Evolutionary conservation across 139 green algal genomes (phyloP), one percentile per base, ranked within the genome.

Genomic region (Gonium pectorale): DNA sequence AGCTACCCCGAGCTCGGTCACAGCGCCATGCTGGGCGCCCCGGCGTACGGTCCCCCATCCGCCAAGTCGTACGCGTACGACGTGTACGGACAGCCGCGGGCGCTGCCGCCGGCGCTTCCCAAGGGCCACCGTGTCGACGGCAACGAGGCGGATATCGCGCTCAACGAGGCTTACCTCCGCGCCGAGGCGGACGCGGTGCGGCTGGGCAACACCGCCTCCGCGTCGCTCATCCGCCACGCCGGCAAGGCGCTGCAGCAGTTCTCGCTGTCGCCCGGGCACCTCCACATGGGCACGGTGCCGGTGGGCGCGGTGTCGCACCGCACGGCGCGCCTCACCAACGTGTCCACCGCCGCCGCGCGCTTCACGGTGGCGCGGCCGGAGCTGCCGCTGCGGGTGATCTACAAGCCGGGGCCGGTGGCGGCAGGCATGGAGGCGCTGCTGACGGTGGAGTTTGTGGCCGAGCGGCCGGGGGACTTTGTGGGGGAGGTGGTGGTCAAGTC

Each of bases 251-350:
- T 59, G 22, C 63, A 66, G 46, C 90, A 94, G 83, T 91, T 95
- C 70, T 44, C 74, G 27, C 83, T 95, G 19, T 85, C 51, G 9
- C 93, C 93, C 1, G 75, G 51, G 6, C 93, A 95, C 80, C 60
- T 96, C 19, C 88, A 96, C 79, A 93, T 96, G 88, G 93, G 93
- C 9, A 59, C 44, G 5, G 88, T 95, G 22, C 35, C 69, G 26
- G 52, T 87, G 40, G 93, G 90, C 33, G 19, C 44, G 9, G 90
- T 92, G 21, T 68, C 66, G 43, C 90, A 93, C 68, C 75, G 86
- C 52, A 88, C 75, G 2, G 91, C 88, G 3, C 69, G 80, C 9
- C 67, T 96, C 54, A 72, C 79, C 44, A 96, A 96, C 85, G 64
- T 89, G 1, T 94, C 90, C 0, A 88, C 88, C n/a, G 90, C 80